Conservation (phyloP, 176 grass and related monocot genomes). For the Ensete ventricosum region DNA sequence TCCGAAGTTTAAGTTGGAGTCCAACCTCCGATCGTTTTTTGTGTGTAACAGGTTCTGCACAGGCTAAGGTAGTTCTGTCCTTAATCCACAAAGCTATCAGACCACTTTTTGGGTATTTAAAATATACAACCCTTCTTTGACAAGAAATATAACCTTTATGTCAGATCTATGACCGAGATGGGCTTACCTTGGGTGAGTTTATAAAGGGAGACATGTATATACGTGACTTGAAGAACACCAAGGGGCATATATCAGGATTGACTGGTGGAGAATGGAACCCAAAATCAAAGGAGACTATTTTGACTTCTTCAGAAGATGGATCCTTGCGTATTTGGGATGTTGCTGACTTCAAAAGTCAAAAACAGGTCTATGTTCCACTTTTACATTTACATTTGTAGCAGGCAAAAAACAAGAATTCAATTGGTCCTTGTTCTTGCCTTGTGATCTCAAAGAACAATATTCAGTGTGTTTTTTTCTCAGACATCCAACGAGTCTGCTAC, state of each 20-base stretch:
- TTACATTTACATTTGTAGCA: neutral
- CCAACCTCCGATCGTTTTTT: constrained; percentile 85
- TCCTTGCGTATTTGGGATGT: constrained; percentile 96
- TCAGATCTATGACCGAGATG: constrained; percentile 95
- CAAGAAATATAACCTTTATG: constrained; percentile 18
- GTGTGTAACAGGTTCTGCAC: constrained; percentile 89
- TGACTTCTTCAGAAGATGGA: constrained; percentile 98
- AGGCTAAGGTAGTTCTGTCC: constrained; percentile 70
- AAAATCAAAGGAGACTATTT: constrained; percentile 87
- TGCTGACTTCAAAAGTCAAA: constrained; percentile 82
- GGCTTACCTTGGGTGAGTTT: constrained; percentile 88
- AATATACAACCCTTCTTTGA: neutral
- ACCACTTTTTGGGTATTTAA: neutral
- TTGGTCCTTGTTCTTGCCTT: neutral
- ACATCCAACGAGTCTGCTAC: neutral
- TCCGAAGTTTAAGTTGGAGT: constrained; percentile 95
- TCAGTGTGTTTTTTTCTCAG: neutral
- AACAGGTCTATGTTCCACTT: constrained; percentile 45
- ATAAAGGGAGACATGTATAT: constrained; percentile 99
- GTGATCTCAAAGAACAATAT: neutral
- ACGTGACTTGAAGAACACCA: constrained; percentile 95
- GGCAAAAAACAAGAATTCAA: neutral
- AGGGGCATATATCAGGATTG: constrained; percentile 90
- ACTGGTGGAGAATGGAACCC: constrained; percentile 97
- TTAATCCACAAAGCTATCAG: neutral